These are phyloP conservation scores for Cutaneotrichosporon mucoides DNA, from an alignment of 1,284 basidiomycete genomes.

Conservation along the genomic window DNA sequence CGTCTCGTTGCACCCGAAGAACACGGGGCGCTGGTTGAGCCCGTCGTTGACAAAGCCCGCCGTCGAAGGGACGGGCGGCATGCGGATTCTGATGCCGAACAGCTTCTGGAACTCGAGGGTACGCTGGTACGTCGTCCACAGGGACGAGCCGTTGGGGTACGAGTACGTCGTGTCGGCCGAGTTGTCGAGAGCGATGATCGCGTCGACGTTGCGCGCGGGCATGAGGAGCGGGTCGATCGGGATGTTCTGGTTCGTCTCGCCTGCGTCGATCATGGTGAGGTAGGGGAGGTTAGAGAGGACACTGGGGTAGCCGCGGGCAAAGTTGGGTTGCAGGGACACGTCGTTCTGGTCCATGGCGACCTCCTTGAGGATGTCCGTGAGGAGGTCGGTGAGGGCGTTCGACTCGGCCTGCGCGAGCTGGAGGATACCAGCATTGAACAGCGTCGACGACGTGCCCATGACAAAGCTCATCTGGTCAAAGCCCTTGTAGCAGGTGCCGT, in stretches of 20 bases:
- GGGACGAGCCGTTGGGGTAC: slow-evolving; percentile 55
- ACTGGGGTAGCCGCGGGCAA: slow-evolving; percentile 27
- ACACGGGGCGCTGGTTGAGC: slow-evolving; percentile 53
- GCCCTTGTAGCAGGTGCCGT: slow-evolving; percentile 42
- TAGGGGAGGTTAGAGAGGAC: slow-evolving; percentile 38
- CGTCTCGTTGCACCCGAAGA: slow-evolving; percentile 47
- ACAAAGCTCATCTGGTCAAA: slow-evolving; percentile 49
- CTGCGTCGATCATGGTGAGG: slow-evolving; percentile 53
- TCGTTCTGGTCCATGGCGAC: slow-evolving; percentile 43
- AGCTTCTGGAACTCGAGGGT: slow-evolving; percentile 26
- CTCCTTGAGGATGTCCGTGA: slow-evolving; percentile 32
- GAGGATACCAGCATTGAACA: slow-evolving; percentile 37
- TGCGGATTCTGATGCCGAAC: slow-evolving; percentile 36
- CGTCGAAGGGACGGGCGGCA: slow-evolving; percentile 51
- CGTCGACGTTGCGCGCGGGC: slow-evolving; percentile 52
- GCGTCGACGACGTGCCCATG: slow-evolving; percentile 50
- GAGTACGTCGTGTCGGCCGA: slow-evolving; percentile 52
- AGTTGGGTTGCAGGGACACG: slow-evolving; percentile 50
- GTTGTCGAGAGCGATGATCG: slow-evolving; percentile 55
- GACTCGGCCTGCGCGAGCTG: slow-evolving; percentile 32
- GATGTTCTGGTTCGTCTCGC: slow-evolving; percentile 52
- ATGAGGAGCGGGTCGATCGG: slow-evolving; percentile 55
- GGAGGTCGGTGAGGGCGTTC: slow-evolving; percentile 23
- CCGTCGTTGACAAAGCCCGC: slow-evolving; percentile 55
- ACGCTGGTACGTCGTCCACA: slow-evolving; percentile 43